Conservation (phyloP, 805 yeast species). For the Wickerhamiella galacta region DNA sequence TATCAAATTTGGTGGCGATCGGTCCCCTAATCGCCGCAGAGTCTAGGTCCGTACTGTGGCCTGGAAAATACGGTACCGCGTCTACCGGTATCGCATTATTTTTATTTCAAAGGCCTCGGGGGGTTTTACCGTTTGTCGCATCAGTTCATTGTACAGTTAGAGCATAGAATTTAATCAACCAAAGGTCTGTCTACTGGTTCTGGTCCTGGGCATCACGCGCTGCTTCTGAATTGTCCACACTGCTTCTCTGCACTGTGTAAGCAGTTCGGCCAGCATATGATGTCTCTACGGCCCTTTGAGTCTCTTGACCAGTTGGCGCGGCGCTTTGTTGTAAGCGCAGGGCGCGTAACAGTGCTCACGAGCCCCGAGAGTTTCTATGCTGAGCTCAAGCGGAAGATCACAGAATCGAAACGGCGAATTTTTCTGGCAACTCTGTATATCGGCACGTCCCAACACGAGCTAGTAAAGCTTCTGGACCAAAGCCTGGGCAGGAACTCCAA, state of each 20-base stretch:
- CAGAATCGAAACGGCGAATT: conserved; percentile 42
- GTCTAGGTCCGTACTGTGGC: conserved; percentile 12
- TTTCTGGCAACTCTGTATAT: conserved; percentile 76
- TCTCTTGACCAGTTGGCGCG: conserved; percentile 10
- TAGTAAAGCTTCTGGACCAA: conserved; percentile 41
- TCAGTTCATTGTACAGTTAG: too few species aligned
- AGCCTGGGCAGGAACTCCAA: conserved; percentile 45
- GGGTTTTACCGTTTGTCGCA: too few species aligned
- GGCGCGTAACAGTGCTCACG: conserved; percentile 8
- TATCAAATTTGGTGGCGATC: conserved; percentile 83
- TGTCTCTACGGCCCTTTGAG: not conserved
- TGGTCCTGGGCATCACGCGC: too few species aligned
- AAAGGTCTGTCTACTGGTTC: too few species aligned
- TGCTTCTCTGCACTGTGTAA: too few species aligned
- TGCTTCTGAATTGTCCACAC: too few species aligned
- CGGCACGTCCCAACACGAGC: conserved; percentile 68
- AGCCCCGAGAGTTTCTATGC: conserved; percentile 58
- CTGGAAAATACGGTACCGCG: not conserved
- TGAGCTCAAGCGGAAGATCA: conserved; percentile 42
- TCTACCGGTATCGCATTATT: not conserved
- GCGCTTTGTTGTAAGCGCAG: conserved; percentile 11
- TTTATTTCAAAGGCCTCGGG: not conserved
- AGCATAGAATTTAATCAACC: too few species aligned
- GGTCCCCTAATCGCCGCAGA: conserved; percentile 60
- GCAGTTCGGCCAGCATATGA: too few species aligned